These are phyloP conservation scores for Torrubiella hemipterigena DNA, from an alignment of 2,329 filamentous ascomycete species.

Conservation along the genomic window DNA sequence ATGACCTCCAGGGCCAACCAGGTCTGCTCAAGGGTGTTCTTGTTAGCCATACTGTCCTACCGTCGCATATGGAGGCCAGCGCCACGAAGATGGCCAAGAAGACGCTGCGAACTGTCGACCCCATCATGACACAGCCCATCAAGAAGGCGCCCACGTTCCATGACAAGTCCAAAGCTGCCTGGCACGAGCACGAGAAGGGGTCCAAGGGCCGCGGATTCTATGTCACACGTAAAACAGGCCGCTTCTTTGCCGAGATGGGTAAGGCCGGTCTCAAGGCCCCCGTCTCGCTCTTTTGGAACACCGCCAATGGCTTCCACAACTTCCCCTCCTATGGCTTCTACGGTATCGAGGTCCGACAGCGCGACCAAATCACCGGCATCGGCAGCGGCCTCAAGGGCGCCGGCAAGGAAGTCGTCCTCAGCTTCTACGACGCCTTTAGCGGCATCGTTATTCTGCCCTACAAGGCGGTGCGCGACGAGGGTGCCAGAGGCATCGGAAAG, in stretches of 20 bases:
- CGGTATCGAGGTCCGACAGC: conserved; percentile 50
- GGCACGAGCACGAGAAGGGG: conserved; percentile 14
- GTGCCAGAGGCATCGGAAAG: conserved; percentile 48
- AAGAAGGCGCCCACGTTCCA: conserved; percentile 10
- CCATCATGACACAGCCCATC: conserved; percentile 2
- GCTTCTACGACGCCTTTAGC: conserved; percentile 57
- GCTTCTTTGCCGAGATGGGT: conserved; percentile 46
- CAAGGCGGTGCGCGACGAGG: conserved; percentile 50
- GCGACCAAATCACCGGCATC: conserved; percentile 55
- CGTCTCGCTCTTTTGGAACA: conserved; percentile 54
- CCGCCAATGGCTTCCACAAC: conserved; percentile 65
- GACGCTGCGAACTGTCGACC: conserved; percentile 39
- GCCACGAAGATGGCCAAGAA: conserved; percentile 19
- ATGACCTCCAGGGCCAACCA: neutral
- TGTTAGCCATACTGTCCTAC: conserved; percentile 8
- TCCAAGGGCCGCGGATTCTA: conserved; percentile 14
- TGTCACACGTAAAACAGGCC: conserved; percentile 29
- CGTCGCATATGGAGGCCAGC: conserved; percentile 15
- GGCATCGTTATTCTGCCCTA: conserved; percentile 54
- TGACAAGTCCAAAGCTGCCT: conserved; percentile 12
- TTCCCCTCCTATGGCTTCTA: conserved; percentile 53
- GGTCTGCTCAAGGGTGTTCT: neutral
- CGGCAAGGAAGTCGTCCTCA: conserved; percentile 50
- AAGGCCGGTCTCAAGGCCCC: conserved; percentile 52
- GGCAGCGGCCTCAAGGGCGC: conserved; percentile 48